Conservation (phyloP, 73 alveolate species). For the Paramecium octaurelia region DNA sequence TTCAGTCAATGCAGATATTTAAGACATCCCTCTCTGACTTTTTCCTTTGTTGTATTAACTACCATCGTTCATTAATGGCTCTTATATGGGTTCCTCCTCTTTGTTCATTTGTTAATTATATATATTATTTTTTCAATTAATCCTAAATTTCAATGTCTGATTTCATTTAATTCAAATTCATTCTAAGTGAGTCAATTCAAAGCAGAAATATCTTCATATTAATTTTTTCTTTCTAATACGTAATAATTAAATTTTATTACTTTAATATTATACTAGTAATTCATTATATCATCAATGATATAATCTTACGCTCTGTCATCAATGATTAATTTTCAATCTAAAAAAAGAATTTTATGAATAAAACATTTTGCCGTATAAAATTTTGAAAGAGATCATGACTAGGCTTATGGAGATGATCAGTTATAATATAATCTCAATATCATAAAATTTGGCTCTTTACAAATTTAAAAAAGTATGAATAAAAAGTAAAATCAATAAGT, state of each 20-base stretch:
- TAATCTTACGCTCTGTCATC: no score
- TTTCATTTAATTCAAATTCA: neutral
- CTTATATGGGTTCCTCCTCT: neutral
- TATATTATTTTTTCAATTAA: neutral
- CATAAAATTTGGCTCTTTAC: neutral
- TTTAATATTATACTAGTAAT: neutral
- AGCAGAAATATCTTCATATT: neutral
- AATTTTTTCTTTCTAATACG: neutral
- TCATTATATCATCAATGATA: neutral
- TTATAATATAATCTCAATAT: neutral
- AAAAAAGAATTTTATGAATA: neutral
- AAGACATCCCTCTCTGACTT: neutral
- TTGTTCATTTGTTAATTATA: neutral
- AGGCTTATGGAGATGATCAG: neutral
- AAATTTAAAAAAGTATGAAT: no score
- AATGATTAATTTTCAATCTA: neutral
- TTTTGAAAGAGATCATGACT: neutral
- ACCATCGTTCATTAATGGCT: neutral
- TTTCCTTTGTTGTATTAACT: neutral
- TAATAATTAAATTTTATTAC: neutral
- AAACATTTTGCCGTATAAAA: neutral
- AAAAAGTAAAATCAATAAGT: no score
- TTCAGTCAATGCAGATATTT: neutral
- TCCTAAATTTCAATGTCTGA: neutral
- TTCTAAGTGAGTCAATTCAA: neutral